Conservation (phyloP, 805 yeast species). For the Candida manassasensis region DNA sequence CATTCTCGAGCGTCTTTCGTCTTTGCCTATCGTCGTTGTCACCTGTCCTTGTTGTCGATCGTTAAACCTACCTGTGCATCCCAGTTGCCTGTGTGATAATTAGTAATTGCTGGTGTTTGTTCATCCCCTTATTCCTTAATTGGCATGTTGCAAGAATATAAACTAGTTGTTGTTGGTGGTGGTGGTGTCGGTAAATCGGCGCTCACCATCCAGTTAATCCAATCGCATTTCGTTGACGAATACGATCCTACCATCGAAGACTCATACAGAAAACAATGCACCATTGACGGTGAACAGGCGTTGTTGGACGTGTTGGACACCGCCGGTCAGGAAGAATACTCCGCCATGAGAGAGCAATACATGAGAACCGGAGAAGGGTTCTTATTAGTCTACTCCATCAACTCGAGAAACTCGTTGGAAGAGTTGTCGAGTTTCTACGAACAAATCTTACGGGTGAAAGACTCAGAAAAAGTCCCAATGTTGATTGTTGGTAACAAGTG, state of each 20-base stretch:
- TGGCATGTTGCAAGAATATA: constrained; percentile 63
- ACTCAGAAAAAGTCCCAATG: constrained; percentile 68
- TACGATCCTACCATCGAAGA: constrained; percentile 98
- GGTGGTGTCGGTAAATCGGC: constrained; percentile 99
- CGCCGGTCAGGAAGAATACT: constrained; percentile 97
- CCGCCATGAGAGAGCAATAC: constrained; percentile 81
- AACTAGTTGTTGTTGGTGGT: constrained; percentile 95
- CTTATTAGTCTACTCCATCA: constrained; percentile 80
- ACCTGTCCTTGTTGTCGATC: too few relatives aligned
- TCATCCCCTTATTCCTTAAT: background rate
- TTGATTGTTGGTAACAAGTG: constrained; percentile 74
- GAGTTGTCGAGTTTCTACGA: constrained; percentile 76
- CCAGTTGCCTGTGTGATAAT: background rate
- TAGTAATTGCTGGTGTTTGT: background rate
- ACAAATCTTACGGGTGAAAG: constrained; percentile 76
- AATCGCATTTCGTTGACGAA: constrained; percentile 93
- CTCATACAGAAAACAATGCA: constrained; percentile 82
- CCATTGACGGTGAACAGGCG: constrained; percentile 73
- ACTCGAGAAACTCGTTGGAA: constrained; percentile 79
- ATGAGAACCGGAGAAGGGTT: constrained; percentile 97
- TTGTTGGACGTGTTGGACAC: constrained; percentile 88
- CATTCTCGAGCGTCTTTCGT: too few relatives aligned
- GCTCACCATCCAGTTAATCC: constrained; percentile 89
- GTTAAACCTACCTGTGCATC: background rate
- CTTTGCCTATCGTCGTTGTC: too few relatives aligned